Conservation (phyloP, 192 early-diverging fungal species). For the Haplosporangium gracile region DNA sequence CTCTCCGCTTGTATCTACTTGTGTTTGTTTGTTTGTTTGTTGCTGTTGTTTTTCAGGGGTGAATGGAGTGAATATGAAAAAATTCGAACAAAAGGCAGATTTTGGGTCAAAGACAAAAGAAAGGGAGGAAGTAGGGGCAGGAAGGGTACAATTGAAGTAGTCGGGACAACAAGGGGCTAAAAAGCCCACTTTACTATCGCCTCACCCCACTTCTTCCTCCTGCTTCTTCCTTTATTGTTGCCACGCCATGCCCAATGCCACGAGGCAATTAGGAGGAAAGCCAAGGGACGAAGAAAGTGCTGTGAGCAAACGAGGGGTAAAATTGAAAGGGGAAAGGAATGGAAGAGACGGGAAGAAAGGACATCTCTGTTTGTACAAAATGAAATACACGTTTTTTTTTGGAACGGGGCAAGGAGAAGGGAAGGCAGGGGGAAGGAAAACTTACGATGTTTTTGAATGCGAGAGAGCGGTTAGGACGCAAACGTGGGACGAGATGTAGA, state of each 20-base stretch:
- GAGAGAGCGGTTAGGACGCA: too few species aligned
- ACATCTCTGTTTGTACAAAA: background rate
- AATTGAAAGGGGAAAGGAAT: background rate
- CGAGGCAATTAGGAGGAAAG: background rate
- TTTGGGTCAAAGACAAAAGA: background rate
- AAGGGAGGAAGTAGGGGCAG: background rate
- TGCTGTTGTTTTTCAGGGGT: too few species aligned
- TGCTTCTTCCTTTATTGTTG: background rate
- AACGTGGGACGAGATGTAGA: background rate
- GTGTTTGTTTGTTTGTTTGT: slow-evolving; percentile 1
- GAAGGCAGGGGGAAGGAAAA: background rate
- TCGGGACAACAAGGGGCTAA: background rate
- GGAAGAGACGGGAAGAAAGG: background rate
- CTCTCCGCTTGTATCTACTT: background rate
- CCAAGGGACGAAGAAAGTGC: background rate
- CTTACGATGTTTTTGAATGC: background rate
- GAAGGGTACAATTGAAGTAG: background rate
- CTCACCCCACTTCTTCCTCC: background rate
- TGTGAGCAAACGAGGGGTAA: background rate
- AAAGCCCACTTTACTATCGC: background rate
- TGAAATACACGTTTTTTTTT: slow-evolving; percentile 10
- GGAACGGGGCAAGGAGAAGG: background rate
- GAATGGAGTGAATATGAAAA: background rate
- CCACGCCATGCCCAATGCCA: background rate
- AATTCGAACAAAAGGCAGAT: background rate